These are phyloP conservation scores for Neonectria hederae DNA, from an alignment of 2,329 filamentous ascomycete species.

Conservation along the genomic window DNA sequence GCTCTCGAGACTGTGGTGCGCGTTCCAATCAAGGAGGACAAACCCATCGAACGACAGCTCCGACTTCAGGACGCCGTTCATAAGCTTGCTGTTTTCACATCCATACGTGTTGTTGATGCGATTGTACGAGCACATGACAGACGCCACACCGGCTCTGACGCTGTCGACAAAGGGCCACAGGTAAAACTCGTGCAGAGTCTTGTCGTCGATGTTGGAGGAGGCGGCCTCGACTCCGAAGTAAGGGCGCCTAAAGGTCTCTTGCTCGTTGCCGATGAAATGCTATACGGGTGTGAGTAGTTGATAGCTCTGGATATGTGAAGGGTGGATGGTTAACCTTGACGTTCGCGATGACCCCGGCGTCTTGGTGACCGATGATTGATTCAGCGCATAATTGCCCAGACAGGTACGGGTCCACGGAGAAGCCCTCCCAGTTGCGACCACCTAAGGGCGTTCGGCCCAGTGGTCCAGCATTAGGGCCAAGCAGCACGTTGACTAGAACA, in stretches of 20 bases:
- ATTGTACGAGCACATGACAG: constrained; percentile 76
- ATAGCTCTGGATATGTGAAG: neutral
- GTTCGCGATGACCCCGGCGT: constrained; percentile 81
- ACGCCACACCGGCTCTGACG: constrained; percentile 64
- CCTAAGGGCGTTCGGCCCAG: constrained; percentile 75
- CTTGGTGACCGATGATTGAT: constrained; percentile 79
- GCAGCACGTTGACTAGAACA: constrained; percentile 66
- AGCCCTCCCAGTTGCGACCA: constrained; percentile 80
- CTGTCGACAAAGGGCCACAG: constrained; percentile 73
- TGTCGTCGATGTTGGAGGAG: constrained; percentile 72
- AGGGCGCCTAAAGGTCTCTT: constrained; percentile 57
- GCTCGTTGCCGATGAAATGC: constrained; percentile 71
- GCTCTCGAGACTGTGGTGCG: constrained; percentile 67
- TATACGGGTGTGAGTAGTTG: constrained; percentile 18
- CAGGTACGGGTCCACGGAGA: constrained; percentile 75
- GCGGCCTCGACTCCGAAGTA: constrained; percentile 60
- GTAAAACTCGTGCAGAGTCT: constrained; percentile 72
- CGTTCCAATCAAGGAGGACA: constrained; percentile 75
- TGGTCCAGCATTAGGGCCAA: constrained; percentile 77
- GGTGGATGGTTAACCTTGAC: constrained; percentile 56
- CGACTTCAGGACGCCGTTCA: constrained; percentile 74
- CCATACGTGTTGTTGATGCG: constrained; percentile 76
- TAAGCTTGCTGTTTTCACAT: constrained; percentile 76
- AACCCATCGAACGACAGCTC: constrained; percentile 75
- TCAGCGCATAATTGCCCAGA: constrained; percentile 76